phyloP scores from a whole-genome alignment of 2,329 filamentous ascomycete species.

The Verticillium alfalfae region DNA sequence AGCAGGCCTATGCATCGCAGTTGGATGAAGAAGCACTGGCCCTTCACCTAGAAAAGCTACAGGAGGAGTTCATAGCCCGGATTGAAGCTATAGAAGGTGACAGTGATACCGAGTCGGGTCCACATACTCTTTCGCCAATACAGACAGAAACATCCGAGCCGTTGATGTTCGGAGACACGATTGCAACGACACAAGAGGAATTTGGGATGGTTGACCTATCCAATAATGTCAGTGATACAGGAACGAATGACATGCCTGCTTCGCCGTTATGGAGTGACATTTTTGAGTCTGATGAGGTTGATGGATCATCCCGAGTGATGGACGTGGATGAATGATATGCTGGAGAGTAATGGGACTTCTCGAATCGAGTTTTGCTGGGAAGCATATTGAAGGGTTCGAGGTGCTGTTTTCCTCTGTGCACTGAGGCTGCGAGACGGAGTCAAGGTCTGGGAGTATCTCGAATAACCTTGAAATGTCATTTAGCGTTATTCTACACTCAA shows the following conservation, averaged over 20 bases:
- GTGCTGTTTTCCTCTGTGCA: too few species aligned
- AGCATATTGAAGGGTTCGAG: too few species aligned
- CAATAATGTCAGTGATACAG: not conserved
- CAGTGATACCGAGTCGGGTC: not conserved
- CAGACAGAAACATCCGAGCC: not conserved
- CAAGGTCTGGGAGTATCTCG: too few species aligned
- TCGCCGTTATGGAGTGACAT: too few species aligned
- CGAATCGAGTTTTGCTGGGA: too few species aligned
- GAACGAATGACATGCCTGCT: not conserved
- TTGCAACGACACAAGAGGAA: not conserved
- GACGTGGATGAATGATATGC: not conserved
- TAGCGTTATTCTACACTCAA: too few species aligned
- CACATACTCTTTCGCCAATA: not conserved
- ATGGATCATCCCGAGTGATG: too few species aligned
- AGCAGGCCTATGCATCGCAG: constrained; percentile 59
- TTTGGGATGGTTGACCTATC: not conserved
- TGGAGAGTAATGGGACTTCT: too few species aligned
- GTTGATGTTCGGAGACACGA: not conserved
- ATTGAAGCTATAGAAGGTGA: not conserved
- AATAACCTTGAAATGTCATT: too few species aligned
- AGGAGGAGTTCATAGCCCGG: constrained; percentile 63
- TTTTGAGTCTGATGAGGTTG: too few species aligned
- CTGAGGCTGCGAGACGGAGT: too few species aligned
- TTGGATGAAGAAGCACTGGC: constrained; percentile 61
- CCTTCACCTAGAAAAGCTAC: constrained; percentile 60